A percentile compares a stretch with the other conserved stretches of the same genome.
Conservation (phyloP, 768 basidiomycete species). For the Lactarius indigo region DNA sequence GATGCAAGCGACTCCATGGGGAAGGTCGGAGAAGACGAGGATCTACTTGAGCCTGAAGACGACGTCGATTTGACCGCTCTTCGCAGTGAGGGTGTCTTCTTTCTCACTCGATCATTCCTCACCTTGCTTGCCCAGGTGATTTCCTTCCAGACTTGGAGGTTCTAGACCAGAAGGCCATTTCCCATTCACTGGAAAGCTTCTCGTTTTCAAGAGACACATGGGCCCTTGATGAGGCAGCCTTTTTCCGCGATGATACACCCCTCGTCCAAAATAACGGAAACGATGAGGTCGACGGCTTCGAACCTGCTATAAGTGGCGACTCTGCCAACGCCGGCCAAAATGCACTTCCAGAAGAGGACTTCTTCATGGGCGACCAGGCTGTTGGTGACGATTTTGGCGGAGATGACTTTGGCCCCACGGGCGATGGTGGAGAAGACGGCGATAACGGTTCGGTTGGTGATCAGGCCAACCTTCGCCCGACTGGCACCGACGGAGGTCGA, state of each 20-base stretch:
- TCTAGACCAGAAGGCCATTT: conserved; percentile 69
- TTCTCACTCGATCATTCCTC: conserved; percentile 5
- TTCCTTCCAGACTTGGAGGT: conserved; percentile 69
- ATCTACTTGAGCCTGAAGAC: conserved; percentile 64
- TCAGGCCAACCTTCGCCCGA: conserved; percentile 39
- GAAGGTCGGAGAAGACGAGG: conserved; percentile 67
- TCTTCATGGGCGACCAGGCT: conserved; percentile 62
- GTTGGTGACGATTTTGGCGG: conserved; percentile 46
- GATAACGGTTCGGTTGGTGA: conserved; percentile 40
- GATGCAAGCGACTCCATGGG: conserved; percentile 91
- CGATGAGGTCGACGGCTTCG: conserved; percentile 36
- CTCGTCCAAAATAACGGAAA: conserved; percentile 42
- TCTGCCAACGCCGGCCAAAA: conserved; percentile 39
- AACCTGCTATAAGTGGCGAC: conserved; percentile 36
- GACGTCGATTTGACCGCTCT: conserved; percentile 61
- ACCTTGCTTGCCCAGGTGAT: conserved; percentile 42
- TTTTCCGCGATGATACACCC: conserved; percentile 54
- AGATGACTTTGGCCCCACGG: conserved; percentile 26
- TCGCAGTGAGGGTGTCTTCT: conserved; percentile 44
- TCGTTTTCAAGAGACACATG: conserved; percentile 71
- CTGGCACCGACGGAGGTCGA: conserved; percentile 48
- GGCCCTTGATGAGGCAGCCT: conserved; percentile 57
- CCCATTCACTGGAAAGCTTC: conserved; percentile 77
- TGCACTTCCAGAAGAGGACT: conserved; percentile 50
- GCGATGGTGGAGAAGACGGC: conserved; percentile 34